Evolutionary conservation across 805 yeast species (phyloP).

Genomic region (Candida yuanshanica): DNA sequence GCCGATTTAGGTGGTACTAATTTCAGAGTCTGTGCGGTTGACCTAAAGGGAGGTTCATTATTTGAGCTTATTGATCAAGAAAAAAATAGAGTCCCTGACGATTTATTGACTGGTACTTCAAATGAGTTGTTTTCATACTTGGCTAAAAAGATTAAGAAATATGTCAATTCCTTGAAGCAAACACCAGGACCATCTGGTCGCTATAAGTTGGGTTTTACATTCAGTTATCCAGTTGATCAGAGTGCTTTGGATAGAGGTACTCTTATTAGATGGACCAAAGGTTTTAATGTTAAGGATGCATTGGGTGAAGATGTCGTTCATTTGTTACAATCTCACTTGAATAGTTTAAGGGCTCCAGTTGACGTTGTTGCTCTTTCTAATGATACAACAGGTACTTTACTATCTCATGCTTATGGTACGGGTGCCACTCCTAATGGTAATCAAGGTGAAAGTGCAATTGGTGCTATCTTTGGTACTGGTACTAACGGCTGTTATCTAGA

Average conservation of each 20-base stretch:
- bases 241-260: conserved; percentile 73
- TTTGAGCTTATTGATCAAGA: conserved; percentile 62
- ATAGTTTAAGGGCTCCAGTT: conserved; percentile 63
- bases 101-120: conserved; percentile 61
- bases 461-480: conserved; percentile 95
- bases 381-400: conserved; percentile 94
- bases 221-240: conserved; percentile 90
- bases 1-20: conserved; percentile 97
- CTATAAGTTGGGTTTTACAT: conserved; percentile 86
- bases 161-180: conserved; percentile 66
- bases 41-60: conserved; percentile 69
- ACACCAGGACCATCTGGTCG: conserved; percentile 22
- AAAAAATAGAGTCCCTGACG: conserved; percentile 75
- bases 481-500: conserved; percentile 95
- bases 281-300: conserved; percentile 87
- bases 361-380: conserved; percentile 88
- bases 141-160: conserved; percentile 65
- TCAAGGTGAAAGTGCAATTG: conserved; percentile 73
- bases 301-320: conserved; percentile 95
- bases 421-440: conserved; percentile 46
- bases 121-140: conserved; percentile 68
- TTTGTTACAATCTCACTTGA: conserved; percentile 73
- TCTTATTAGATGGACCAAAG: conserved; percentile 94
- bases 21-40: conserved; percentile 87
- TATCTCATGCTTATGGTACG: conserved; percentile 80